Percentiles rank a stretch among this genome's conserved stretches.
Evolutionary conservation across 2,329 filamentous ascomycete species (phyloP).

Genomic region (Beauveria australis): DNA sequence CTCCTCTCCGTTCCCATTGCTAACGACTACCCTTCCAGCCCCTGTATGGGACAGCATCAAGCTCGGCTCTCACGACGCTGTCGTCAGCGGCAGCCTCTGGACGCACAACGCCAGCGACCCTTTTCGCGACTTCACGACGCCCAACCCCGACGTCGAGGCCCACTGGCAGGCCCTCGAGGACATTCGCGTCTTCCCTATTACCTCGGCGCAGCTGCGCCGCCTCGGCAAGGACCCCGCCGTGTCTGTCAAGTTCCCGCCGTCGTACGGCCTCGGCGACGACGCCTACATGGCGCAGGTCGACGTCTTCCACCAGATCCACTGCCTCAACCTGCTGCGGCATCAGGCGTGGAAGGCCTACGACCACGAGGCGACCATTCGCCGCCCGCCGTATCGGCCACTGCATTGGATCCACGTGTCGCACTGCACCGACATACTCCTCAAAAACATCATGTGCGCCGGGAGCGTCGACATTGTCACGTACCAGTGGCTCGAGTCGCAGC

Average conservation of each 20-base stretch:
- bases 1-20: too few species aligned
- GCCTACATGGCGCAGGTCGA: slow-evolving; percentile 27
- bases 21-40: neutral
- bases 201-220: slow-evolving; percentile 17
- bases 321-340: slow-evolving; percentile 16
- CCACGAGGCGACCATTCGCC: slow-evolving; percentile 1
- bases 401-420: slow-evolving; percentile 13
- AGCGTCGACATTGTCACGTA: slow-evolving; percentile 13
- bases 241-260: slow-evolving; percentile 19
- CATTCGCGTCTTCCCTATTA: slow-evolving; percentile 14
- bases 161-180: slow-evolving; percentile 1
- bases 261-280: slow-evolving; percentile 22
- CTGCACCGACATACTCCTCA: slow-evolving; percentile 14
- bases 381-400: neutral
- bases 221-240: slow-evolving; percentile 23
- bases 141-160: neutral
- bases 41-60: slow-evolving; percentile 8
- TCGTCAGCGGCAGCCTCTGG: neutral
- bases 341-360: slow-evolving; percentile 11
- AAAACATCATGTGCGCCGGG: slow-evolving; percentile 16
- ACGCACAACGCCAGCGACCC: neutral
- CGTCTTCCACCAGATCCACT: slow-evolving; percentile 18
- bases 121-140: neutral
- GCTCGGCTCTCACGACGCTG: neutral
- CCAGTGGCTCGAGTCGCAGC: slow-evolving; percentile 13